These are phyloP conservation scores for Spirogloea muscicola DNA, from an alignment of 139 green algal species.

Conservation along the genomic window DNA sequence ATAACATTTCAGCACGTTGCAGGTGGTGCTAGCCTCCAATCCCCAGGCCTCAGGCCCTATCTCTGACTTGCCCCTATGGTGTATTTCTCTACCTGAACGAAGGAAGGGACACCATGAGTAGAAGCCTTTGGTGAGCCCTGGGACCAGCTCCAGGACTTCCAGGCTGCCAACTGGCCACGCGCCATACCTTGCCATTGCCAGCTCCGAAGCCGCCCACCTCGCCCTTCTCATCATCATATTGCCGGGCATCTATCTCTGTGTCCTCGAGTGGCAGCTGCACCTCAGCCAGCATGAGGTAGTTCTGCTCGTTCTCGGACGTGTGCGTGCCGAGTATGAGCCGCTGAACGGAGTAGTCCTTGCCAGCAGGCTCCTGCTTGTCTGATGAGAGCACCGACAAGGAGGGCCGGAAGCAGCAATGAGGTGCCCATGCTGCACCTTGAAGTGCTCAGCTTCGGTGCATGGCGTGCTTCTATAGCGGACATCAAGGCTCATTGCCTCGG, in stretches of 20 bases:
- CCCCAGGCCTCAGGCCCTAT: too few species aligned
- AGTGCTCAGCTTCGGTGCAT: too few species aligned
- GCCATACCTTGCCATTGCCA: constrained; percentile 62
- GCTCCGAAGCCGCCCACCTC: constrained; percentile 90
- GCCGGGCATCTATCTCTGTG: constrained; percentile 63
- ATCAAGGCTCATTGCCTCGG: too few species aligned
- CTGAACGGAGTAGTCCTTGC: constrained; percentile 86
- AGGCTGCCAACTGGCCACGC: not conserved
- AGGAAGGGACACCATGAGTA: not conserved
- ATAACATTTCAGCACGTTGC: not conserved
- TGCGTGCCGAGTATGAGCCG: constrained; percentile 95
- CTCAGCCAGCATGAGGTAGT: constrained; percentile 96
- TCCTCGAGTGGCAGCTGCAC: constrained; percentile 84
- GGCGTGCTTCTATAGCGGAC: too few species aligned
- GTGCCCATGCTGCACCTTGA: too few species aligned
- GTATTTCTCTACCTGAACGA: not conserved
- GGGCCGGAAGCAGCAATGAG: too few species aligned
- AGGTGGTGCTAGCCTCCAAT: not conserved
- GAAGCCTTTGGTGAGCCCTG: not conserved
- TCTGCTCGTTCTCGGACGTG: constrained; percentile 96
- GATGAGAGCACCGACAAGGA: too few species aligned
- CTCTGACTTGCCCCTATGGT: not conserved
- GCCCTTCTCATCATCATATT: constrained; percentile 84
- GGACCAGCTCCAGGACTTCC: not conserved
- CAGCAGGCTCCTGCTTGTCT: constrained; percentile 50